A percentile compares a stretch with the other conserved stretches of the same genome.
These are phyloP conservation scores for Periconia digitata DNA, from an alignment of 2,329 filamentous ascomycete genomes.

Conservation along the genomic window DNA sequence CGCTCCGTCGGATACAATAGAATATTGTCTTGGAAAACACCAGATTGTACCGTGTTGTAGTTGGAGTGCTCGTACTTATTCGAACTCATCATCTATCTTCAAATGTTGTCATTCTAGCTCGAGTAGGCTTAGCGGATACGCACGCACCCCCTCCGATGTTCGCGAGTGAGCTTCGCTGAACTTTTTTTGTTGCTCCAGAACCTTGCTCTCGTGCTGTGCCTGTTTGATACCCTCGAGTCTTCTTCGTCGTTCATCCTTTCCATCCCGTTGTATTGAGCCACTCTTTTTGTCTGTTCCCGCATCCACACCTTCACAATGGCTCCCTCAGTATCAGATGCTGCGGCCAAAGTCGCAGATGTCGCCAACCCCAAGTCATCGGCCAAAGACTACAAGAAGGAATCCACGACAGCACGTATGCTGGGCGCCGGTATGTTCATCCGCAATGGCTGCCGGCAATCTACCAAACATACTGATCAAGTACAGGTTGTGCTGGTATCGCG, in stretches of 20 bases:
- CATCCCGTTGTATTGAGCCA: not conserved
- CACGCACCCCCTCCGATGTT: slow-evolving; percentile 4
- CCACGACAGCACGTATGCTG: slow-evolving; percentile 80
- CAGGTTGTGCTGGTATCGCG: slow-evolving; percentile 89
- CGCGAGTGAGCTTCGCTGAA: slow-evolving; percentile 1
- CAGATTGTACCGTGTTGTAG: too few species aligned
- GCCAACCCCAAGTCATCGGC: slow-evolving; percentile 46
- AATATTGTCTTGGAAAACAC: too few species aligned
- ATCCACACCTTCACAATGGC: slow-evolving; percentile 20
- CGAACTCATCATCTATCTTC: too few species aligned
- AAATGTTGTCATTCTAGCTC: too few species aligned
- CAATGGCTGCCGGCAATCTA: not conserved
- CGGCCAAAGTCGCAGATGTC: slow-evolving; percentile 29
- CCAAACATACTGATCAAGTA: slow-evolving; percentile 12
- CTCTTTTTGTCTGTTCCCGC: not conserved
- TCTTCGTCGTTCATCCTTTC: not conserved
- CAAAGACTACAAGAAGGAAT: slow-evolving; percentile 78
- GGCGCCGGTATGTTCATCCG: slow-evolving; percentile 74
- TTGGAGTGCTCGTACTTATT: too few species aligned
- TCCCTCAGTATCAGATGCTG: slow-evolving; percentile 31
- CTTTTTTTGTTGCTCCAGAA: slow-evolving; percentile 6
- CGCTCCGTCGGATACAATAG: too few species aligned
- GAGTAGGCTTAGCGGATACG: too few species aligned
- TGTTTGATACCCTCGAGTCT: slow-evolving; percentile 10
- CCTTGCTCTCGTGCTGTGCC: not conserved